Evolutionary conservation across 768 basidiomycete species (phyloP).

Genomic region (Leccinum subgranulosum): DNA sequence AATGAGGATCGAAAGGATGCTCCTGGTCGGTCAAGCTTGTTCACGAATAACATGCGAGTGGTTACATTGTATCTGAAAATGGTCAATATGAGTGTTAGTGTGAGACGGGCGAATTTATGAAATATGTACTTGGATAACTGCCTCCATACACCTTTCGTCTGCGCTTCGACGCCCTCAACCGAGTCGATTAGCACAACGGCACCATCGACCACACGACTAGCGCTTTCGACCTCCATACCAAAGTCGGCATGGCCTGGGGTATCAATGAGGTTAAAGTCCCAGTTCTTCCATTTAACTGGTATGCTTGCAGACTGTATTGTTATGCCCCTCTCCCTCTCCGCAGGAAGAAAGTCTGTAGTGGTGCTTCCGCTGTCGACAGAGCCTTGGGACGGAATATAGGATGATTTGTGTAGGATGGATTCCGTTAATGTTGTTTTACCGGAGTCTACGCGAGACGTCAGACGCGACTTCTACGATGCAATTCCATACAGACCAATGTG

Average conservation of each 20-base stretch:
- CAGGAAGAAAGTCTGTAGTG: constrained; percentile 85
- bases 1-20: constrained; percentile 74
- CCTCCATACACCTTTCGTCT: constrained; percentile 86
- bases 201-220: constrained; percentile 86
- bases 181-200: constrained; percentile 87
- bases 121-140: constrained; percentile 75
- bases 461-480: not conserved
- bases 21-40: constrained; percentile 86
- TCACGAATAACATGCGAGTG: constrained; percentile 77
- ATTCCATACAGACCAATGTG: constrained; percentile 63
- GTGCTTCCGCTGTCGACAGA: constrained; percentile 90
- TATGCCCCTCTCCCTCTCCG: constrained; percentile 86
- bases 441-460: constrained; percentile 53
- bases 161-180: constrained; percentile 88
- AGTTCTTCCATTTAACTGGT: constrained; percentile 80
- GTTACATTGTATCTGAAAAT: constrained; percentile 68
- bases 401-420: constrained; percentile 75
- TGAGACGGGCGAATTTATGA: constrained; percentile 4
- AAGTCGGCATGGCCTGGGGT: constrained; percentile 94
- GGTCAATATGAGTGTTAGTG: constrained; percentile 2
- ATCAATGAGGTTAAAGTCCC: constrained; percentile 86
- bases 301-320: constrained; percentile 93
- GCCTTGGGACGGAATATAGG: constrained; percentile 69
- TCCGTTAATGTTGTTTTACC: constrained; percentile 90
- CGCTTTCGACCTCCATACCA: constrained; percentile 96